Base-by-base conservation (phyloP, 2,329 filamentous ascomycete genomes). In the Phialocephala sp. region DNA sequence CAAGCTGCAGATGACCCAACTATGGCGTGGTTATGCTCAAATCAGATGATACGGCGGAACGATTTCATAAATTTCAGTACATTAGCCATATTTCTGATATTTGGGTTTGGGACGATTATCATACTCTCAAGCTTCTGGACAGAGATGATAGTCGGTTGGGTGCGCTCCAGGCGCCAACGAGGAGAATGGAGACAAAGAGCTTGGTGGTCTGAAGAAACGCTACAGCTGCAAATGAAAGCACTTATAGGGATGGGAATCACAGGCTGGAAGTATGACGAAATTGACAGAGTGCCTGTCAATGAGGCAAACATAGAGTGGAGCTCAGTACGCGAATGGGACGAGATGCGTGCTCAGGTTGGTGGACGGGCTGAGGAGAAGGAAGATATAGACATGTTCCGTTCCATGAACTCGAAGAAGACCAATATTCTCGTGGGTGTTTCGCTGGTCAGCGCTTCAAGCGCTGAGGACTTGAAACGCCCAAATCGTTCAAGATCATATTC, bases 201-300 rank as follows among this genome's bases (percentile, higher is more conserved):
- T 32, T 52, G 47, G 47, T 52, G 47, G 47, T 52, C 47, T 52
- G 47, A 52, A 11, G 47, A 32, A 18, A 52, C 47, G 4, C 11
- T 52, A 20, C 47, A 52, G 18, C 18, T 27, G 15, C 47, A 52
- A 11, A 52, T 52, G 47, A 52, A 52, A 24, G 47, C 20, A 12
- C 27, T 52, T 15, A 52, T 52, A 24, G 47, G 47, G 8, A 52
- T 52, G 47, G 47, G 24, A 52, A 52, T 52, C 47, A 52, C 47
- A 27, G 47, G 24, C 18, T 52, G 47, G 47, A 52, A 32, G 9
- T 52, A 12, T 11, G 47, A 24, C 9, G 47, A 9, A 27, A 12
- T 52, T 27, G 47, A 52, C 18, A 24, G 47, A 27, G 47, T 52
- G 9, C 47, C 47, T 27, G 47, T 52, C 22, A 52, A 9, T 52